Base-by-base conservation (phyloP, 192 early-diverging fungal genomes). In the Globomyces pollinis-pini region DNA sequence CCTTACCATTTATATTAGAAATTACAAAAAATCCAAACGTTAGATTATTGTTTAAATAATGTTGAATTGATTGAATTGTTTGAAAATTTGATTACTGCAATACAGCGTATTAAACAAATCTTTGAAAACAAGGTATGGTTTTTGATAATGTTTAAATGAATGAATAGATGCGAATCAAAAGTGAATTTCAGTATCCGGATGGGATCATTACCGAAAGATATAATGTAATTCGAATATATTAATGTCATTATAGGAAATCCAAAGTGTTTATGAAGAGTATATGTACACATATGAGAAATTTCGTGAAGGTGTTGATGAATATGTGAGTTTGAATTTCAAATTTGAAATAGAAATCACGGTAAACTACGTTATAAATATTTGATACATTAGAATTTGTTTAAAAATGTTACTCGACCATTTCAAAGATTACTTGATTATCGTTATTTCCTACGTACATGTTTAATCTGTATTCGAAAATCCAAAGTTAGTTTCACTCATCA, bases 391-490 rank as follows among this genome's bases (percentile, higher is more conserved):
- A 39, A 39, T 39, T 32, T 55, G 3, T 24, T 38, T 20, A 23
- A 12, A 7, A 26, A 36, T 16, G 7, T 55, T 2, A 31, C 52
- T 3, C n/a, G 52, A 29, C 55, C 55, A 21, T 57, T 57, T 6
- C 55, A 57, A 38, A 34, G 55, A 31, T 33, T 57, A 21, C 31
- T 57, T 2, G 55, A 57, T 13, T 57, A 57, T 39, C 55, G 55
- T 9, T 57, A 29, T 38, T 57, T 57, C 39, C 32, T 57, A 21
- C 34, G 32, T 12, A 20, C n/a, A 7, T 39, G 38, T 11, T 3
- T 30, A 55, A 24, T 20, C 6, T 2, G 33, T 32, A 31, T 38
- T 18, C 31, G 33, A 55, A 6, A 12, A 3, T 36, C 29, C 34
- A 3, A 55, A 55, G 7, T 4, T 11, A 38, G 31, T 23, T 23